Evolutionary conservation across 108 stramenopile species (phyloP), one percentile per base, ranked within the genome.

Genomic region (Cyclotella baltica): DNA sequence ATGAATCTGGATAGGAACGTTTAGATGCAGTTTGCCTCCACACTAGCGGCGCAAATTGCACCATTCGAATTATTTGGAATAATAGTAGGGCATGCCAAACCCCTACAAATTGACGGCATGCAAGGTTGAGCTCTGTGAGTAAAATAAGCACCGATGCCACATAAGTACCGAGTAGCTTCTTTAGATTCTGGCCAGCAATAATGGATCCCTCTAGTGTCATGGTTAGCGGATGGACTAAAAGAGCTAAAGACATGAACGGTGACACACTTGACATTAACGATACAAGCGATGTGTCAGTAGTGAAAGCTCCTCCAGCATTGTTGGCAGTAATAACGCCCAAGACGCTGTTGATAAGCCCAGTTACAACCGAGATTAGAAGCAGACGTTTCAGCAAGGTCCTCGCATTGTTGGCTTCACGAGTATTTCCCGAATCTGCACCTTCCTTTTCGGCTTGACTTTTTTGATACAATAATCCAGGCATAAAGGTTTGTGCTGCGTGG

Each of bases 401-500:
- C 28, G 78, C 68, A 70, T 77, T 75, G 11, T 65, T 25, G 25
- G 62, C 73, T 31, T 62, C 55, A 25, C n/a, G 40, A 38, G 23
- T 30, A 62, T 40, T n/a, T 18, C 11, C 27, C 23, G 25, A 15
- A 20, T 67, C 57, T 23, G 8, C 28, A 59, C 51, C 66, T 68
- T 38, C 16, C 68, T 83, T 46, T 75, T 64, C 22, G 58, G 18
- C n/a, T 37, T 75, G 25, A 35, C 27, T 76, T 37, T 83, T 75
- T 53, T 70, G 70, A 40, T 87, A 86, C 53, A 86, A 69, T 16
- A 94, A 82, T 34, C 81, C 86, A 0, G 98, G 98, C 23, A 96
- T 75, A 70, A 94, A 98, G 19, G 92, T 90, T 75, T 98, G 98
- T 18, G 95, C 91, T 2, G 93, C 84, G 71, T 96, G 94, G 25